Evolutionary conservation across 495 filamentous ascomycete species (phyloP).

Genomic region (Neurospora sp.): DNA sequence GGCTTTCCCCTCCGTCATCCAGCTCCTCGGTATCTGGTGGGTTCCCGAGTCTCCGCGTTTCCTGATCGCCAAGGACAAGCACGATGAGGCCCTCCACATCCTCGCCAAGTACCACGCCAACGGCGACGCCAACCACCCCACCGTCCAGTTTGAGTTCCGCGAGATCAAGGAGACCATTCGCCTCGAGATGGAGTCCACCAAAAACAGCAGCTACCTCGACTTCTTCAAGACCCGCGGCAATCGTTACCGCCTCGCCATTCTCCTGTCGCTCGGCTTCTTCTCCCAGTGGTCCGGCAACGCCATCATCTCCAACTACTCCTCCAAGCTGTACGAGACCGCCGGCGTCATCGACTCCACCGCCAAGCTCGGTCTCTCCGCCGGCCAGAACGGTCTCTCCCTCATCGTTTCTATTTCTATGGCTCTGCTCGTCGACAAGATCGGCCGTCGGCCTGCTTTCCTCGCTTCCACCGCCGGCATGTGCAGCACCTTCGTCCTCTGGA

Average conservation of each 20-base stretch:
- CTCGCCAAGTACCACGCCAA: conserved; percentile 49
- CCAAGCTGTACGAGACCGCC: conserved; percentile 45
- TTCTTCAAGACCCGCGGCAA: conserved; percentile 62
- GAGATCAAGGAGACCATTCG: conserved; percentile 50
- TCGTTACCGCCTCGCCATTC: conserved; percentile 48
- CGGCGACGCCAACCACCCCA: conserved; percentile 43
- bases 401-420: conserved; percentile 45
- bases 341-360: conserved; percentile 42
- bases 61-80: conserved; percentile 54
- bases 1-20: conserved; percentile 41
- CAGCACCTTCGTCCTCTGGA: conserved; percentile 48
- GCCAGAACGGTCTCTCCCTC: conserved; percentile 40
- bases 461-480: conserved; percentile 50
- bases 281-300: conserved; percentile 63
- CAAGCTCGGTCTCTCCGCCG: conserved; percentile 43
- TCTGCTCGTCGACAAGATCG: conserved; percentile 49
- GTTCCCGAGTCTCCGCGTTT: conserved; percentile 52
- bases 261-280: conserved; percentile 50
- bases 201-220: conserved; percentile 41
- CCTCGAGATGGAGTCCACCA: conserved; percentile 36
- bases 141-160: conserved; percentile 50
- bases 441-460: conserved; percentile 49
- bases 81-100: conserved; percentile 50
- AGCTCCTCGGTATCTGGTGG: conserved; percentile 43
- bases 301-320: conserved; percentile 55